phyloP scores from a whole-genome alignment of 2,329 filamentous ascomycete genomes.

The Talaromyces pinophilus region DNA sequence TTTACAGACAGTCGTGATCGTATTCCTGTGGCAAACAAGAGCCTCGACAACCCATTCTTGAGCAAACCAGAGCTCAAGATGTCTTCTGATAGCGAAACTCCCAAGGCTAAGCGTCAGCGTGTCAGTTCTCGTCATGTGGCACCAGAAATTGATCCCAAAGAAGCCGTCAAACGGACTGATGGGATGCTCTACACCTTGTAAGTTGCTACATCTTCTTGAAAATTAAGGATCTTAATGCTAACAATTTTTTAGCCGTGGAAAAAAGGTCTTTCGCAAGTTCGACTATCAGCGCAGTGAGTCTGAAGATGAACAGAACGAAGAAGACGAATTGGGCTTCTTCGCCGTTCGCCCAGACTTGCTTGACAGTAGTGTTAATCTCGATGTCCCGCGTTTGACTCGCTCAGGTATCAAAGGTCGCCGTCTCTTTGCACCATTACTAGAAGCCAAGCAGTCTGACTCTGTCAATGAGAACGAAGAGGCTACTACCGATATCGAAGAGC shows the following conservation, averaged over 20 bases:
- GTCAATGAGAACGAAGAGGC: slow-evolving; percentile 54
- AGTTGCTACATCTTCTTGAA: slow-evolving; percentile 37
- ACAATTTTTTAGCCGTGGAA: slow-evolving; percentile 55
- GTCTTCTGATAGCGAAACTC: slow-evolving; percentile 30
- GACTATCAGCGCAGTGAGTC: slow-evolving; percentile 43
- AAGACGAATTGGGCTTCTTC: slow-evolving; percentile 45
- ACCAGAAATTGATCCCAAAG: slow-evolving; percentile 52
- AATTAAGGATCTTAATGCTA: background rate
- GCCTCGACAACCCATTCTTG: slow-evolving; percentile 59
- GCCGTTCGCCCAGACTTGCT: slow-evolving; percentile 43
- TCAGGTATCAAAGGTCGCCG: slow-evolving; percentile 61
- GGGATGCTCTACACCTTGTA: slow-evolving; percentile 65
- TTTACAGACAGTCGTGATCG: slow-evolving; percentile 66
- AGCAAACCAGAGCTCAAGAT: slow-evolving; percentile 39
- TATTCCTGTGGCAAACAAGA: slow-evolving; percentile 55
- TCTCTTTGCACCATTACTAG: slow-evolving; percentile 52
- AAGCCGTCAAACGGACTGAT: slow-evolving; percentile 55
- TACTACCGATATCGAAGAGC: slow-evolving; percentile 56
- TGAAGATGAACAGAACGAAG: slow-evolving; percentile 41
- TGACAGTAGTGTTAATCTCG: slow-evolving; percentile 32
- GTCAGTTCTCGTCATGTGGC: slow-evolving; percentile 28
- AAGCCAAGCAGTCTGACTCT: slow-evolving; percentile 39
- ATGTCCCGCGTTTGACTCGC: slow-evolving; percentile 56
- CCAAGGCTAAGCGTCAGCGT: slow-evolving; percentile 42
- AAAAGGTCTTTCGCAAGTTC: slow-evolving; percentile 61